Evolutionary conservation across 1,284 basidiomycete species (phyloP).

Genomic region (Apiotrichum mycotoxinovorans): DNA sequence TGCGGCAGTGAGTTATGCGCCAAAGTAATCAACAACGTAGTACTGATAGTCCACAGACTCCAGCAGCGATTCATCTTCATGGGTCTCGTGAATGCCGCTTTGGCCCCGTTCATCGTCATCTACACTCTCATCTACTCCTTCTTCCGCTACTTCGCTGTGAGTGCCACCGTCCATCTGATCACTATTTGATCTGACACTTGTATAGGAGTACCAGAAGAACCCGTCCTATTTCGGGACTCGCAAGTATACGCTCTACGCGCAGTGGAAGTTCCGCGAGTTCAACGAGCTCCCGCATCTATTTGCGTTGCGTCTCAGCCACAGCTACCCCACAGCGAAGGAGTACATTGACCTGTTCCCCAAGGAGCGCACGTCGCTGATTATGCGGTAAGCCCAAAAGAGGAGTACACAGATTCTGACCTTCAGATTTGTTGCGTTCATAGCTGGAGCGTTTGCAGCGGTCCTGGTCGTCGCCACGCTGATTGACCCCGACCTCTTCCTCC

Average conservation of each 20-base stretch:
- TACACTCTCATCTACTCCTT: constrained; percentile 97
- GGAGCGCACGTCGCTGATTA: constrained; percentile 80
- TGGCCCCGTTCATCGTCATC: constrained; percentile 95
- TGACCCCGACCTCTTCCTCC: constrained; percentile 85
- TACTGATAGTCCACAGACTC: constrained; percentile 56
- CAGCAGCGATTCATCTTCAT: constrained; percentile 87
- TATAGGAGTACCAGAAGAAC: constrained; percentile 98
- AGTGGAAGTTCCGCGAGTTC: constrained; percentile 99
- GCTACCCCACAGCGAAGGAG: constrained; percentile 83
- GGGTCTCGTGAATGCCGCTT: constrained; percentile 89
- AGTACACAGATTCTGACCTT: background rate
- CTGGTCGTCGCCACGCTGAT: constrained; percentile 84
- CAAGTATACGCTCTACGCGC: constrained; percentile 88
- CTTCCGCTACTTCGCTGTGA: constrained; percentile 96
- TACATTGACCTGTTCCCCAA: constrained; percentile 98
- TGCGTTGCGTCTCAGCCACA: constrained; percentile 75
- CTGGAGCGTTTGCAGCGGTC: constrained; percentile 93
- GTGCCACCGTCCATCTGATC: constrained; percentile 23
- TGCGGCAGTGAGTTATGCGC: constrained; percentile 66
- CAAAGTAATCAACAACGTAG: background rate
- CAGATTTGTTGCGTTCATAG: constrained; percentile 91
- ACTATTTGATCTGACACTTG: too few relatives aligned
- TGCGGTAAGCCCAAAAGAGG: constrained; percentile 72
- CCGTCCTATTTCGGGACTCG: constrained; percentile 89
- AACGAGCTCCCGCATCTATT: constrained; percentile 97